phyloP scores from a whole-genome alignment of 2,329 filamentous ascomycete genomes.

The Gyromitra esculenta region DNA sequence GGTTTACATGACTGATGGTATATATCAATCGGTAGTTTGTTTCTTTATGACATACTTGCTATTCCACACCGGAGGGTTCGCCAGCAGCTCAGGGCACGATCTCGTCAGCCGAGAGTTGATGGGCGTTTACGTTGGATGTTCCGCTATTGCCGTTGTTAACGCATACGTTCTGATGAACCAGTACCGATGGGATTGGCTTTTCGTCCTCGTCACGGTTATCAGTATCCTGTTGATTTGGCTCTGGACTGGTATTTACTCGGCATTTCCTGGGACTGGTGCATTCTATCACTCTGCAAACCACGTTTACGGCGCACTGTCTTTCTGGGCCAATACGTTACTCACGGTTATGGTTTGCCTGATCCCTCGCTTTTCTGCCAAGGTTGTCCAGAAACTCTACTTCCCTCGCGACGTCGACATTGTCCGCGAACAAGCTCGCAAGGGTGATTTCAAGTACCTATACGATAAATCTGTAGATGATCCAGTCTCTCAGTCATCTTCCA shows the following conservation, averaged over 20 bases:
- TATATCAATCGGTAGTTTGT: conserved; percentile 92
- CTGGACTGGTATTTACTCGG: conserved; percentile 91
- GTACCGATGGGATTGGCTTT: conserved; percentile 98
- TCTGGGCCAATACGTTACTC: conserved; percentile 85
- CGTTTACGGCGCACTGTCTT: conserved; percentile 81
- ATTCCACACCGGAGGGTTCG: conserved; percentile 74
- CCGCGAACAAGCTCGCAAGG: conserved; percentile 85
- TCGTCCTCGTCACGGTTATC: conserved; percentile 80
- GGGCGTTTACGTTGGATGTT: conserved; percentile 85
- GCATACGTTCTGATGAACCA: conserved; percentile 94
- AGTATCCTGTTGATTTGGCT: conserved; percentile 90
- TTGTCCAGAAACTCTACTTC: conserved; percentile 90
- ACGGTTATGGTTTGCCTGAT: conserved; percentile 84
- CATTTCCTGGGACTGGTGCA: conserved; percentile 67
- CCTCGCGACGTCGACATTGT: conserved; percentile 95
- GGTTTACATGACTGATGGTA: conserved; percentile 92
- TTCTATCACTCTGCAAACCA: conserved; percentile 83
- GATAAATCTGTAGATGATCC: conserved; percentile 61
- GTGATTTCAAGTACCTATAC: conserved; percentile 80
- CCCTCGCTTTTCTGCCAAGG: conserved; percentile 86
- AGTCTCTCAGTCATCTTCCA: conserved; percentile 61
- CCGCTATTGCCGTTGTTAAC: conserved; percentile 88
- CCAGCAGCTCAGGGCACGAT: conserved; percentile 76
- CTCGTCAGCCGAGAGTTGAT: conserved; percentile 83
- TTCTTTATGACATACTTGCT: conserved; percentile 93